A percentile compares a stretch with the other conserved stretches of the same genome.
Conservation (phyloP, 805 yeast species). For the Phaffomyces opuntiae region DNA sequence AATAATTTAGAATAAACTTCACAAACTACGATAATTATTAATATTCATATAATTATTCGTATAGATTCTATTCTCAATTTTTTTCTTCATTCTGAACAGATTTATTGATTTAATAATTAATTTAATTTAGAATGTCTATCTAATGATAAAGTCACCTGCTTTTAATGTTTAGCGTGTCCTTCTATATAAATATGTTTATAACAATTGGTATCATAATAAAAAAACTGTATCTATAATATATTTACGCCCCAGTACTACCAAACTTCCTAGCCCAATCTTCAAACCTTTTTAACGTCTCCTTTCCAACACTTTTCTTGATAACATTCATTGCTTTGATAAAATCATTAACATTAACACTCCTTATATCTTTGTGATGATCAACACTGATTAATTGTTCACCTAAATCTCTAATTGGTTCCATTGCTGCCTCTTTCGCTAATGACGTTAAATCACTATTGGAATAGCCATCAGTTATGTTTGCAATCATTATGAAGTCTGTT, state of each 20-base stretch:
- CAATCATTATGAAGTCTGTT: slow-evolving; percentile 52
- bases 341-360: slow-evolving; percentile 69
- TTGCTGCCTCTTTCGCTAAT: slow-evolving; percentile 92
- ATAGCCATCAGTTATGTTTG: slow-evolving; percentile 67
- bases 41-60: too few species aligned
- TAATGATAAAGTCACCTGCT: too few species aligned
- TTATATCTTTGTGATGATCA: slow-evolving; percentile 58
- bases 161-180: too few species aligned
- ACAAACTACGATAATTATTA: too few species aligned
- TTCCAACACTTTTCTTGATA: slow-evolving; percentile 83
- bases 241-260: slow-evolving; percentile 80
- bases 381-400: slow-evolving; percentile 75
- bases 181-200: too few species aligned
- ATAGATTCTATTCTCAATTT: too few species aligned
- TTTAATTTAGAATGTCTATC: too few species aligned
- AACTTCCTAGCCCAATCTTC: slow-evolving; percentile 84
- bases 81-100: too few species aligned
- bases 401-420: slow-evolving; percentile 89
- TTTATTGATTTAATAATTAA: too few species aligned
- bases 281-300: slow-evolving; percentile 69
- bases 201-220: too few species aligned
- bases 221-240: not conserved
- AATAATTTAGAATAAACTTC: too few species aligned
- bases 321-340: slow-evolving; percentile 68
- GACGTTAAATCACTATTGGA: slow-evolving; percentile 95